Conservation (phyloP, 202 grass and related monocot species). For the Miscanthus sacchariflorus region DNA sequence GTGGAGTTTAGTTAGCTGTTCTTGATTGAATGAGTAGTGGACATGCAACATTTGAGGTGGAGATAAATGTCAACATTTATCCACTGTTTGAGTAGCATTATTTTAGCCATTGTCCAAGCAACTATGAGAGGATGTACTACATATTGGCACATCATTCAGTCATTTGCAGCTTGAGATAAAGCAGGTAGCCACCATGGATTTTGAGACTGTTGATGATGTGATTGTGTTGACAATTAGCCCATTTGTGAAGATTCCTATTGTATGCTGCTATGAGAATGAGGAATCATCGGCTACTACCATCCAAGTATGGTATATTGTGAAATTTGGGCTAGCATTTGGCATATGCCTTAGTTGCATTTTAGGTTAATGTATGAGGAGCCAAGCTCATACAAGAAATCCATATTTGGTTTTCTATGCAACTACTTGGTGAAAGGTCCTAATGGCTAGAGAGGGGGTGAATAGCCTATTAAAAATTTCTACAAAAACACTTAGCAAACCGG, state of each 20-base stretch:
- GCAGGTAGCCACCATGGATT: neutral
- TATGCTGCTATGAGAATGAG: neutral
- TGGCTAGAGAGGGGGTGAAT: no score
- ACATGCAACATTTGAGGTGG: neutral
- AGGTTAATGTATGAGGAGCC: neutral
- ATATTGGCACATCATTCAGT: neutral
- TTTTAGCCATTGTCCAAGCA: neutral
- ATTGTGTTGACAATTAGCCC: neutral
- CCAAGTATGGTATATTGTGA: neutral
- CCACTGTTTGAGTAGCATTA: neutral
- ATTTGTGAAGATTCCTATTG: neutral
- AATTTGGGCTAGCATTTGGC: neutral
- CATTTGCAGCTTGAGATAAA: neutral
- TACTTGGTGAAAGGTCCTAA: no score
- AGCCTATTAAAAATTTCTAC: no score
- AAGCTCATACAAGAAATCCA: neutral
- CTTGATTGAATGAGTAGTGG: neutral
- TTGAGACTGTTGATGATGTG: neutral
- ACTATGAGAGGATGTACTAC: neutral
- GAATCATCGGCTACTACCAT: neutral
- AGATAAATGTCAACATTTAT: neutral
- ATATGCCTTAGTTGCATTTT: neutral
- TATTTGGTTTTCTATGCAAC: neutral
- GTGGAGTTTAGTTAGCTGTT: neutral
- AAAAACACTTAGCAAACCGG: no score